phyloP scores from a whole-genome alignment of 805 yeast genomes.

The Starmerella cellae region DNA sequence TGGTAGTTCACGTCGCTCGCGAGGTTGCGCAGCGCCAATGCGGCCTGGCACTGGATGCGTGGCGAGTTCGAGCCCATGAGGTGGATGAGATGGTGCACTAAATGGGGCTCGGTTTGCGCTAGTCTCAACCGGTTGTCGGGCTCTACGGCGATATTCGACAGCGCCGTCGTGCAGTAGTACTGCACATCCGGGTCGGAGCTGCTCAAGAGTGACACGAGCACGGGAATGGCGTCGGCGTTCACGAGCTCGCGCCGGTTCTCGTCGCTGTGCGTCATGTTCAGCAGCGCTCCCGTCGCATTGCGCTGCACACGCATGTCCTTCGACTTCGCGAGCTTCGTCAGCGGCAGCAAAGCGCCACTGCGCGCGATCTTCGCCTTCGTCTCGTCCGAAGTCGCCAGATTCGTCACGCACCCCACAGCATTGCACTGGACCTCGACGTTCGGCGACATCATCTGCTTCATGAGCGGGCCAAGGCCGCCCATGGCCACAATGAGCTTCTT shows the following conservation, averaged over 20 bases:
- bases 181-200: conserved; percentile 93
- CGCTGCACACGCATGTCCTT: conserved; percentile 93
- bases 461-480: conserved; percentile 95
- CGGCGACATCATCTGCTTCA: conserved; percentile 93
- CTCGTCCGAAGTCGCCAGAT: conserved; percentile 94
- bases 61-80: conserved; percentile 90
- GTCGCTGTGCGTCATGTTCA: conserved; percentile 95
- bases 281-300: conserved; percentile 94
- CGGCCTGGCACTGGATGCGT: conserved; percentile 96
- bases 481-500: conserved; percentile 86
- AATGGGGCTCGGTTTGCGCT: conserved; percentile 82
- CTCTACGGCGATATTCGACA: conserved; percentile 94
- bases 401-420: conserved; percentile 97
- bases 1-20: conserved; percentile 96
- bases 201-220: conserved; percentile 70
- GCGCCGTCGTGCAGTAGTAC: conserved; percentile 94
- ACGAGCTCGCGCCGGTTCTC: conserved; percentile 94
- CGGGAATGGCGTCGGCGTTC: conserved; percentile 97
- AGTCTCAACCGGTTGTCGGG: conserved; percentile 77
- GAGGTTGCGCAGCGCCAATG: conserved; percentile 84
- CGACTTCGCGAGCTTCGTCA: conserved; percentile 87
- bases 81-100: conserved; percentile 74
- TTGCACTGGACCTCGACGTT: conserved; percentile 98
- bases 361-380: conserved; percentile 92
- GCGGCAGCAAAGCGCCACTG: conserved; percentile 87